These are phyloP conservation scores for Saccharomycopsis fibuligera DNA, from an alignment of 805 yeast genomes.

Conservation along the genomic window DNA sequence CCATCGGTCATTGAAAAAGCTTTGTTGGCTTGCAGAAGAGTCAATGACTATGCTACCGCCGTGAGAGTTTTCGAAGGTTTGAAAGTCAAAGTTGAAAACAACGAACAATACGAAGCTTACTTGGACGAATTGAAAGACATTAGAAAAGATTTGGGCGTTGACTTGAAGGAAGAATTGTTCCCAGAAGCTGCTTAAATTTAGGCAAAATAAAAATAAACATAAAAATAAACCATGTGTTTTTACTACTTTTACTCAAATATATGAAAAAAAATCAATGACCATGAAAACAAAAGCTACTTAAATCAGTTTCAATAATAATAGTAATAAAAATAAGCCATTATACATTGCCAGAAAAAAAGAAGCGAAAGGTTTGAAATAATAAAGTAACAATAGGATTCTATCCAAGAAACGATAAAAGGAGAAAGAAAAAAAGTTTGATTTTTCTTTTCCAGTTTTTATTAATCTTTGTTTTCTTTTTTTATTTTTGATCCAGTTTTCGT, in stretches of 20 bases:
- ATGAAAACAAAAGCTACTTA: too few species aligned
- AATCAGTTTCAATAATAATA: too few species aligned
- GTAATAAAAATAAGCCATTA: too few species aligned
- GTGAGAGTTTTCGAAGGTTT: constrained; percentile 97
- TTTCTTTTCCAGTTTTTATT: background rate
- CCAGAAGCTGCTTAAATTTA: constrained; percentile 29
- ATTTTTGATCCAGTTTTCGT: background rate
- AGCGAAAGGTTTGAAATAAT: too few species aligned
- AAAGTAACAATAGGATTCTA: too few species aligned
- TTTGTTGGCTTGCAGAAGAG: constrained; percentile 96
- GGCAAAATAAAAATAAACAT: too few species aligned
- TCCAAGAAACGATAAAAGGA: too few species aligned
- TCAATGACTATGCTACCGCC: constrained; percentile 97
- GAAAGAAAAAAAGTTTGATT: background rate
- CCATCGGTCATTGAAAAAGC: constrained; percentile 95
- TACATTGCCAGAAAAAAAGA: too few species aligned
- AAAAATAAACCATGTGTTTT: too few species aligned
- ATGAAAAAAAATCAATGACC: too few species aligned
- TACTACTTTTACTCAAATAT: too few species aligned
- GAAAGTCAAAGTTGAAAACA: constrained; percentile 92
- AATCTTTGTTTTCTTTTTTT: background rate
- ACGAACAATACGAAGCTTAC: constrained; percentile 91
- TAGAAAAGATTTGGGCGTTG: constrained; percentile 88
- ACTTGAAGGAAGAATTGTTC: constrained; percentile 86
- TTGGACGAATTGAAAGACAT: constrained; percentile 88